These are phyloP conservation scores for Geotrichum ghanense DNA, from an alignment of 805 yeast genomes.

Conservation along the genomic window DNA sequence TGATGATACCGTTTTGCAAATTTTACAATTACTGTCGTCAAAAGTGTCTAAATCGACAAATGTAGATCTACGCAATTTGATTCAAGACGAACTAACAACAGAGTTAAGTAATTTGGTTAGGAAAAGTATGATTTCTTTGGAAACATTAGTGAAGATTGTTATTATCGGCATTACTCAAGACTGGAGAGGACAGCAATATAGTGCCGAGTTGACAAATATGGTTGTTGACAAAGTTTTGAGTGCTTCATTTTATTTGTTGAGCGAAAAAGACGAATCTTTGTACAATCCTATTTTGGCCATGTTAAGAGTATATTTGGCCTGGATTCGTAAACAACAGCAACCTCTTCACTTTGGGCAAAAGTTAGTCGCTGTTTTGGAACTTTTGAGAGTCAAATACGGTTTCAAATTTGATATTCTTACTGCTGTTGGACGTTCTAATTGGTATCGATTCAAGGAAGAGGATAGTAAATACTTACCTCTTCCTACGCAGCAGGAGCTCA, in stretches of 20 bases:
- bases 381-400: constrained; percentile 1
- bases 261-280: neutral
- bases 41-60: neutral
- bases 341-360: neutral
- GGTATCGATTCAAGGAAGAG: neutral
- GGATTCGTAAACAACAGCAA: neutral
- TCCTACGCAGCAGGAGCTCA: neutral
- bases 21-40: neutral
- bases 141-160: neutral
- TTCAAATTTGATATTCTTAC: constrained; percentile 3
- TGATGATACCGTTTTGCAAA: neutral
- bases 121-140: neutral
- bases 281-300: neutral
- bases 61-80: neutral
- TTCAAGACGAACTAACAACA: neutral
- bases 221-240: neutral
- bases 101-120: neutral
- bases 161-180: neutral
- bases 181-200: neutral
- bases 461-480: neutral
- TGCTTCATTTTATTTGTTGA: neutral
- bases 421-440: neutral
- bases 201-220: neutral
- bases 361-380: neutral
- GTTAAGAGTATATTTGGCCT: constrained; percentile 1